Percentiles rank a stretch among this genome's conserved stretches.
Conservation (phyloP, 2,329 filamentous ascomycete genomes). For the Xylaria sp. region DNA sequence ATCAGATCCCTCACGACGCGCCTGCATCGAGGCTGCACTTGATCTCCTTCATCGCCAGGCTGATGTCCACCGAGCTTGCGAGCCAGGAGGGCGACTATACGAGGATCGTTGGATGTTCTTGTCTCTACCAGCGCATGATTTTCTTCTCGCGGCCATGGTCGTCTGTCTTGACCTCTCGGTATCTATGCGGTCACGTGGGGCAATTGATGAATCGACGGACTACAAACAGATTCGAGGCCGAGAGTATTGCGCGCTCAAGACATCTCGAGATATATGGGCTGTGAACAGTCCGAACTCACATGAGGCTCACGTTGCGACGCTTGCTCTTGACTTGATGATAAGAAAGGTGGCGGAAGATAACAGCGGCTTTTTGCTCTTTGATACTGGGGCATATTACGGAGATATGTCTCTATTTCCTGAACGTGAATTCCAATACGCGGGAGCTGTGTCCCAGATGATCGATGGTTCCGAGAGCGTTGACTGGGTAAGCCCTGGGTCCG, state of each 20-base stretch:
- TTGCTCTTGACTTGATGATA: slow-evolving; percentile 19
- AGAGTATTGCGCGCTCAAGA: slow-evolving; percentile 36
- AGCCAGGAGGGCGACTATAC: slow-evolving; percentile 57
- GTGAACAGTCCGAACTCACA: background rate
- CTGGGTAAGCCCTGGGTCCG: background rate
- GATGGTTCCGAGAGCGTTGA: slow-evolving; percentile 12
- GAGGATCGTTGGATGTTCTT: slow-evolving; percentile 58
- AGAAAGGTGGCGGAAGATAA: slow-evolving; percentile 10
- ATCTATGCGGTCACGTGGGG: slow-evolving; percentile 31
- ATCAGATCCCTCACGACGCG: slow-evolving; percentile 37
- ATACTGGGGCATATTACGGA: background rate
- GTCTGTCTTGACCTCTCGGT: slow-evolving; percentile 55
- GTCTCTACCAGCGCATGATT: slow-evolving; percentile 59
- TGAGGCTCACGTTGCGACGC: slow-evolving; percentile 7
- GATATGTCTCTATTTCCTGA: background rate
- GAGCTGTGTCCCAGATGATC: slow-evolving; percentile 19
- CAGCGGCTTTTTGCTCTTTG: background rate
- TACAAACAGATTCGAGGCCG: background rate
- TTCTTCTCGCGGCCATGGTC: slow-evolving; percentile 62
- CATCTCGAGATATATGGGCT: slow-evolving; percentile 42
- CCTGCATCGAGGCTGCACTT: slow-evolving; percentile 46
- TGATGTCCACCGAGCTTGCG: slow-evolving; percentile 48
- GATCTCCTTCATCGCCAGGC: slow-evolving; percentile 45
- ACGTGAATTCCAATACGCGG: slow-evolving; percentile 10
- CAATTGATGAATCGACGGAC: slow-evolving; percentile 1